Evolutionary conservation across 345 rosid species (phyloP).

Genomic region (Isatis tinctoria): DNA sequence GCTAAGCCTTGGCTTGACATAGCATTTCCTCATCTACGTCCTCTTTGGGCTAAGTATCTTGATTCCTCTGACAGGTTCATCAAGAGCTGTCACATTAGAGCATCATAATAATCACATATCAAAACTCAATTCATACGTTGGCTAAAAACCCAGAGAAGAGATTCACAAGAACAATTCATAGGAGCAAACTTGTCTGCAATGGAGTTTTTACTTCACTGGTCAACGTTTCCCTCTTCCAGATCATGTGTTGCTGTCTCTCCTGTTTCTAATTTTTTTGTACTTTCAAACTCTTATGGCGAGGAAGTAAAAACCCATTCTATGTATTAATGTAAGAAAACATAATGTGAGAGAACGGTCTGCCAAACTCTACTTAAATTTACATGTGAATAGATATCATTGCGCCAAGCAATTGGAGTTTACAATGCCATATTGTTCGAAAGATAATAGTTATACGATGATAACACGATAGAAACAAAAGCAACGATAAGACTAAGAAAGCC

Average conservation of each 20-base stretch:
- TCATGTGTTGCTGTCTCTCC: conserved; percentile 26
- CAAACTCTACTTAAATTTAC: conserved; percentile 50
- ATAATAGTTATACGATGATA: conserved; percentile 40
- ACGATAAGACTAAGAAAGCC: conserved; percentile 34
- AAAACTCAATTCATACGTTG: conserved; percentile 12
- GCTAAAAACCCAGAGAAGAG: conserved; percentile 20
- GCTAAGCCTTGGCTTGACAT: conserved; percentile 99
- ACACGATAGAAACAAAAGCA: conserved; percentile 31
- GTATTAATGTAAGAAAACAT: conserved; percentile 29
- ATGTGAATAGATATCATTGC: conserved; percentile 35
- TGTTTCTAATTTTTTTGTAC: conserved; percentile 28
- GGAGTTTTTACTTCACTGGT: conserved; percentile 19
- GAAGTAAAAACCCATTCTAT: conserved; percentile 21
- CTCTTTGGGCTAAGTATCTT: conserved; percentile 79
- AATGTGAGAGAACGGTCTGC: conserved; percentile 14
- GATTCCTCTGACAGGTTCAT: conserved; percentile 87
- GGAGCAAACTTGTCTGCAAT: conserved; percentile 18
- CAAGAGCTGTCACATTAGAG: conserved; percentile 69
- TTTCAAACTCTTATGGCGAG: conserved; percentile 25
- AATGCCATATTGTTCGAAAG: conserved; percentile 33
- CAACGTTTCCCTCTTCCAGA: neutral
- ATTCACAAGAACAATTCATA: conserved; percentile 29
- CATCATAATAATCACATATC: conserved; percentile 38
- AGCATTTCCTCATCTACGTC: conserved; percentile 78
- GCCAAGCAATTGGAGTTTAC: conserved; percentile 28